Conservation (phyloP, 148 eudicot species). For the Spergularia bocconei region DNA sequence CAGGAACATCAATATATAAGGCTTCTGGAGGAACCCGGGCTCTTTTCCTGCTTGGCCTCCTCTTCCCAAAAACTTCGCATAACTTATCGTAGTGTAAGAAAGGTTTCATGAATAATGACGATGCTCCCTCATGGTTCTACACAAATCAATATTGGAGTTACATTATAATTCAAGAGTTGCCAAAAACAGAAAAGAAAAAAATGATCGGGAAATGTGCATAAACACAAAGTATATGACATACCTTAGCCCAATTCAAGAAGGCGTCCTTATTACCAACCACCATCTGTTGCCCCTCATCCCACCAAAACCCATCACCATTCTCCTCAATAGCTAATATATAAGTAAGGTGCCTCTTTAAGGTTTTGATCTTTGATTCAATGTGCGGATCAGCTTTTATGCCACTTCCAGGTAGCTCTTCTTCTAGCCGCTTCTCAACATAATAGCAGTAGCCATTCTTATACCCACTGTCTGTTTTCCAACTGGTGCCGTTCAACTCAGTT, state of each 20-base stretch:
- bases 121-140: constrained; percentile 27
- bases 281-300: constrained; percentile 25
- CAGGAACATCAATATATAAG: neutral
- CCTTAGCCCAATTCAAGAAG: constrained; percentile 25
- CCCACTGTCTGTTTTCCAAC: constrained; percentile 22
- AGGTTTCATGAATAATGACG: constrained; percentile 25
- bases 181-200: too few relatives aligned
- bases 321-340: constrained; percentile 19
- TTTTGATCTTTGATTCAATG: constrained; percentile 21
- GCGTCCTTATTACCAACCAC: constrained; percentile 24
- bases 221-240: neutral
- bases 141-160: neutral
- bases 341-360: constrained; percentile 16
- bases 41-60: constrained; percentile 6
- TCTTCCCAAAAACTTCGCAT: constrained; percentile 18
- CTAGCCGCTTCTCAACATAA: constrained; percentile 21
- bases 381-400: constrained; percentile 25
- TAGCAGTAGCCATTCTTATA: constrained; percentile 23
- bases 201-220: neutral
- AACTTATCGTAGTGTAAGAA: constrained; percentile 20
- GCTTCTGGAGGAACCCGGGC: neutral
- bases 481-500: constrained; percentile 13
- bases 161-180: neutral
- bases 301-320: constrained; percentile 17
- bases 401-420: constrained; percentile 23